phyloP scores from a whole-genome alignment of 1,284 basidiomycete species.

The Trametes polyzona region DNA sequence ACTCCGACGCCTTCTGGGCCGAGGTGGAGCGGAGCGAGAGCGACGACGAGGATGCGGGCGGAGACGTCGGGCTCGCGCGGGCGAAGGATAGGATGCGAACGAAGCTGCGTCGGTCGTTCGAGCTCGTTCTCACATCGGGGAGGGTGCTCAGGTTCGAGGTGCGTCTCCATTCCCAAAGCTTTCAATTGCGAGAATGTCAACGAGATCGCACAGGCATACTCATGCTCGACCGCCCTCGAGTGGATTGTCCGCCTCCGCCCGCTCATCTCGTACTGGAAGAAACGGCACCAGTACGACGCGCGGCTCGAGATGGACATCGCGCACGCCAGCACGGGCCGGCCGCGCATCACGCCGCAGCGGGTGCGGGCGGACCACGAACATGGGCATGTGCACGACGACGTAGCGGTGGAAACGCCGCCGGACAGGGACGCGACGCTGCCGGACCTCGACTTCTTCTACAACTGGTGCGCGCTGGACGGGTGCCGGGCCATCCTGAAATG shows the following conservation, averaged over 20 bases:
- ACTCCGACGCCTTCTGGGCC: constrained; percentile 45
- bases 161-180: neutral
- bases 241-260: constrained; percentile 78
- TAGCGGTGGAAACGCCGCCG: constrained; percentile 51
- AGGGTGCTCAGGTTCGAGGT: constrained; percentile 79
- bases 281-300: constrained; percentile 71
- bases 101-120: constrained; percentile 74
- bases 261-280: constrained; percentile 77
- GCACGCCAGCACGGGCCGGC: constrained; percentile 51
- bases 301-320: constrained; percentile 79
- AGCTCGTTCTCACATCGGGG: constrained; percentile 73
- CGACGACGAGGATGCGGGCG: constrained; percentile 69
- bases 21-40: constrained; percentile 43
- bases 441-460: constrained; percentile 67
- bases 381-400: constrained; percentile 35
- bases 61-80: constrained; percentile 57
- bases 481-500: constrained; percentile 75
- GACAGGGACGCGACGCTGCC: constrained; percentile 57
- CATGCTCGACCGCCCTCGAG: constrained; percentile 66
- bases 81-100: constrained; percentile 50
- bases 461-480: constrained; percentile 79
- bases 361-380: constrained; percentile 46
- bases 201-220: constrained; percentile 54
- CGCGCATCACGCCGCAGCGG: constrained; percentile 57
- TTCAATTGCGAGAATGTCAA: neutral